Base-by-base conservation (phyloP, 805 yeast genomes). In the Cyberlindnera amylophila region DNA sequence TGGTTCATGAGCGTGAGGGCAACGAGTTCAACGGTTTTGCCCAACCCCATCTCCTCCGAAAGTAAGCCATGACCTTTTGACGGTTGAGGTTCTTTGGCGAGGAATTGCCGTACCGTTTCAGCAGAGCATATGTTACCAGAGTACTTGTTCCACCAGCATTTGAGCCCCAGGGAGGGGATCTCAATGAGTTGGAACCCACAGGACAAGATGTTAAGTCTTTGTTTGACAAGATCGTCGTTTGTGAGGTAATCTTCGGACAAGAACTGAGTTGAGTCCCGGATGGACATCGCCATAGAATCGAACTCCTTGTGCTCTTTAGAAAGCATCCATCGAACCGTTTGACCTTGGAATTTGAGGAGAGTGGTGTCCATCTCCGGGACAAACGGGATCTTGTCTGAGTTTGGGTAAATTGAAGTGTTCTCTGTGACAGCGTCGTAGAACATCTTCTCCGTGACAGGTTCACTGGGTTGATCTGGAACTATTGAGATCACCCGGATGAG, bases 1-100 rank as follows among this genome's bases (percentile, higher is more conserved):
- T 68, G 79, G 58, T 93, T 83, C 38, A 81, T 55, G 2, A 79
- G 57, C 0, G 84, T 64, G 31, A 91, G 64, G 0, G 95, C 70
- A 2, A 86, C 69, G 12, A 89, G 69, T 59, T 93, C 99, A 4
- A 93, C 80, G 0, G 99, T 91, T 57, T 93, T 93, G 0, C 99
- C 99, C 7, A 93, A 71, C 0, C 99, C 99, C 99, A 93, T 93
- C 62, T 93, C 99, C 55, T 91, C 99, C 1, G 93, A 84, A 27
- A 93, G 61, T 7, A 93, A 65, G 0, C 95, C 96, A 13, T 16
- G 26, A 3, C 56, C 57, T 3, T 41, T 35, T 1, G 34, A 28
- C 4, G 42, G 34, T 1, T 5, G 14, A 38, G 72, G 70, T 1
- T 52, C 40, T 0, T 24, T 35, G 2, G 46, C 21, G 7, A 67